Evolutionary conservation across 2,329 filamentous ascomycete genomes (phyloP), one percentile per base, ranked within the genome.

Genomic region (Aspergillus piperis): DNA sequence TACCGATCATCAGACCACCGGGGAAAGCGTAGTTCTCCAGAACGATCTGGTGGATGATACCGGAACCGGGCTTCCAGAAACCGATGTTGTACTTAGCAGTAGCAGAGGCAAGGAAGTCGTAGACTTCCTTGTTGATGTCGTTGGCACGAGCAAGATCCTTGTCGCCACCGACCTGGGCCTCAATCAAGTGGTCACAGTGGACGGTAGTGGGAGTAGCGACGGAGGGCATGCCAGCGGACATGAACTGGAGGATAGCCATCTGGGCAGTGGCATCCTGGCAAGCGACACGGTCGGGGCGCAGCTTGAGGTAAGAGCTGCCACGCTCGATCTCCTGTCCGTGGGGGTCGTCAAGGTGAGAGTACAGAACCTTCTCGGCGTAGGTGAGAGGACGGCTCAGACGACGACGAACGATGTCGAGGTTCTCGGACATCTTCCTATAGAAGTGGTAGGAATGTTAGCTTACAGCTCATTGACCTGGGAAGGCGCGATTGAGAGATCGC

Each of bases 51-150:
- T 99, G 95, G 72, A 99, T 99, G 78, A 98, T 99, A 86, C 95
- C 95, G 77, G 94, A 97, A 71, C 95, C 95, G 67, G 95, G 95
- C 80, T 87, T 92, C 95, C 95, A 99, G 89, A 98, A 98, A 84
- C 95, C 95, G 79, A 98, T 98, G 86, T 98, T 94, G 86, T 98
- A 99, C 85, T 98, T 99, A 75, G 93, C 93, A 79, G 94, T 98
- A 68, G 94, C 90, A 65, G 89, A 88, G 64, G 92, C 87, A 76
- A 99, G 83, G 86, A 99, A 99, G 82, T 98, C 90, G 83, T 98
- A 99, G 71, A 99, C 95, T 81, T 98, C 94, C 86, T 96, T 96
- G 89, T 98, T 98, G 83, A 96, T 96, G 71, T 88, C 86, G 74
- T 94, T 84, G 72, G 95, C 95, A 74, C 94, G 88, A 64, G 87